Conservation (phyloP, 805 yeast species). For the Pichia ethanolica region DNA sequence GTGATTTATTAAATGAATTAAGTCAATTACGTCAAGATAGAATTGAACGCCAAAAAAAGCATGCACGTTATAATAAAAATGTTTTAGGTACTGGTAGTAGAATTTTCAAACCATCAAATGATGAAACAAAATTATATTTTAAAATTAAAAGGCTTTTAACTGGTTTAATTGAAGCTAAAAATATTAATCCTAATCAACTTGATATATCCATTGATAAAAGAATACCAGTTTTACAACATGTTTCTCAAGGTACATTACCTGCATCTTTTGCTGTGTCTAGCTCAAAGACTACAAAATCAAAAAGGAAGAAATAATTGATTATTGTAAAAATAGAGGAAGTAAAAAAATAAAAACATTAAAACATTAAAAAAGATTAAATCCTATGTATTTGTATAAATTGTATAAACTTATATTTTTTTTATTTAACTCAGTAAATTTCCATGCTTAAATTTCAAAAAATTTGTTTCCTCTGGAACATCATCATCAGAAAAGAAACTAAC, state of each 20-base stretch:
- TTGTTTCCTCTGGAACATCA: neutral
- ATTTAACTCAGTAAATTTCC: neutral
- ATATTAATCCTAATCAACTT: conserved; percentile 27
- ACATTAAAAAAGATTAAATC: neutral
- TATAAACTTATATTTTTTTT: neutral
- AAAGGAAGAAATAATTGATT: conserved; percentile 1
- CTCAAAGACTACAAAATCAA: conserved; percentile 5
- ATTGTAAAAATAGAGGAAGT: too few species aligned
- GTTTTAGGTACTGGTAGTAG: conserved; percentile 11
- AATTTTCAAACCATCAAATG: conserved; percentile 31
- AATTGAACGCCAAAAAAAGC: conserved; percentile 8
- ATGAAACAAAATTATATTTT: conserved; percentile 37
- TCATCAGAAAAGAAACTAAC: conserved; percentile 9
- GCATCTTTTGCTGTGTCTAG: conserved; percentile 30
- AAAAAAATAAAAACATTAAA: too few species aligned
- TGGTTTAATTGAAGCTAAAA: conserved; percentile 26
- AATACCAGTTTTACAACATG: conserved; percentile 65
- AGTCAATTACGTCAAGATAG: conserved; percentile 45
- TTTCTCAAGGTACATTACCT: conserved; percentile 76
- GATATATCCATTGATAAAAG: conserved; percentile 30
- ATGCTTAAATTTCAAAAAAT: neutral
- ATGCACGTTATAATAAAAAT: conserved; percentile 11
- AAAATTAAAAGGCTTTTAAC: conserved; percentile 40
- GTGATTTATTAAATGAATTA: conserved; percentile 39
- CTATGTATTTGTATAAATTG: neutral